Evolutionary conservation across 306 rosid genomes (phyloP).

Genomic region (cucumber (Cucumis sativus)): DNA sequence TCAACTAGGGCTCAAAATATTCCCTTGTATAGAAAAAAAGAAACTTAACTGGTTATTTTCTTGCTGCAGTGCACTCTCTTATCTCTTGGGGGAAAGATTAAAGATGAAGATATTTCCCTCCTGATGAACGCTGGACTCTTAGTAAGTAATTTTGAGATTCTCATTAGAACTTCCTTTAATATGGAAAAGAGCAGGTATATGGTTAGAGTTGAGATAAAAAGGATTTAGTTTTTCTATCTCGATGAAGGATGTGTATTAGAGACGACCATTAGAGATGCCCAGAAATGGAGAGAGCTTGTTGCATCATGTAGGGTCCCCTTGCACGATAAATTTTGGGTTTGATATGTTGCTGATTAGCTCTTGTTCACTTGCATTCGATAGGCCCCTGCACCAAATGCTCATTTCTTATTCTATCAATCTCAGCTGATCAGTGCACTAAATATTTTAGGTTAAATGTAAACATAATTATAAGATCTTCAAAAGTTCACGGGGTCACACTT

Average conservation of each 20-base stretch:
- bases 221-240: background rate
- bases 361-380: background rate
- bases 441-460: background rate
- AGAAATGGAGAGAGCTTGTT: background rate
- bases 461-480: too few relatives aligned
- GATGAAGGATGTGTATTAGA: background rate
- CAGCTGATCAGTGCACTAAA: background rate
- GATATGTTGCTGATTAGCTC: background rate
- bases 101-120: conserved; percentile 70
- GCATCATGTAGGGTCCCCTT: background rate
- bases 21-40: background rate
- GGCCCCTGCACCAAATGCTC: background rate
- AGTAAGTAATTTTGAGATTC: conserved; percentile 38
- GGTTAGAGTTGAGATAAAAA: background rate
- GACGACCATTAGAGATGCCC: background rate
- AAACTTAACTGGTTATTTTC: background rate
- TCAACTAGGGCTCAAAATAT: background rate
- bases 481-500: too few relatives aligned
- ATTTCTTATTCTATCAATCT: background rate
- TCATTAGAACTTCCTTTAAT: background rate
- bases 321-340: background rate
- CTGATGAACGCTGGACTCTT: conserved; percentile 72
- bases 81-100: conserved; percentile 82
- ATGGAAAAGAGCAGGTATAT: background rate
- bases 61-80: conserved; percentile 59